phyloP scores from a whole-genome alignment of 2,329 filamentous ascomycete genomes.

The Ceratocystis alfenasii region DNA sequence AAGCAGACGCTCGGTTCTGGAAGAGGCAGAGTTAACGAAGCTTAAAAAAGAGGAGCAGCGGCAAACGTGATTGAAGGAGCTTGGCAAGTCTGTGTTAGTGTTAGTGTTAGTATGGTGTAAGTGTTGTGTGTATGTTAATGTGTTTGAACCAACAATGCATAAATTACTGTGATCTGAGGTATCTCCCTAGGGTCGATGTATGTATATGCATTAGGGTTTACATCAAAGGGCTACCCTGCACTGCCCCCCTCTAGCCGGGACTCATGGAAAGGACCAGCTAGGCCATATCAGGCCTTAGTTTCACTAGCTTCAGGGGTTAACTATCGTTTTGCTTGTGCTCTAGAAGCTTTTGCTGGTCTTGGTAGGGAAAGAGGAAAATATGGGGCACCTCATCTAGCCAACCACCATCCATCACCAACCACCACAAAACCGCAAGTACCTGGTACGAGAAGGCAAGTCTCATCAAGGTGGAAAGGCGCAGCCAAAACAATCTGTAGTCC shows the following conservation, averaged over 20 bases:
- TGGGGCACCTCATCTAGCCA: background rate
- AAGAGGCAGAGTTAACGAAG: background rate
- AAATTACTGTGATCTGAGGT: too few relatives aligned
- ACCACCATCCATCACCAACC: background rate
- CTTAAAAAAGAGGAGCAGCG: background rate
- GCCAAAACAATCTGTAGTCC: background rate
- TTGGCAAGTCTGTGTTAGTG: too few relatives aligned
- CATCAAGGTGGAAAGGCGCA: background rate
- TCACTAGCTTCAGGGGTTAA: constrained; percentile 9
- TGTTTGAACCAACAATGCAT: too few relatives aligned
- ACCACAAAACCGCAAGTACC: background rate
- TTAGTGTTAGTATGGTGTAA: too few relatives aligned
- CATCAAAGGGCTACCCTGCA: background rate
- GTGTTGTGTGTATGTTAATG: too few relatives aligned
- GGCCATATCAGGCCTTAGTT: constrained; percentile 1
- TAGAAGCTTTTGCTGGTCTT: constrained; percentile 6
- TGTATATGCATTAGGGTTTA: background rate
- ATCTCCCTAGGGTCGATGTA: background rate
- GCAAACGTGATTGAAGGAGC: too few relatives aligned
- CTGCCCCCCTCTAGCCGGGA: background rate
- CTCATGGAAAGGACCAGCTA: background rate
- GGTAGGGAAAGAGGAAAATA: background rate
- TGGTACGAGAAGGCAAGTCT: constrained; percentile 6
- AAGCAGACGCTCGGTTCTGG: background rate
- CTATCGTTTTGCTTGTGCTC: background rate